Conservation (phyloP, 805 yeast genomes). For the Saccharomycopsis capsularis region DNA sequence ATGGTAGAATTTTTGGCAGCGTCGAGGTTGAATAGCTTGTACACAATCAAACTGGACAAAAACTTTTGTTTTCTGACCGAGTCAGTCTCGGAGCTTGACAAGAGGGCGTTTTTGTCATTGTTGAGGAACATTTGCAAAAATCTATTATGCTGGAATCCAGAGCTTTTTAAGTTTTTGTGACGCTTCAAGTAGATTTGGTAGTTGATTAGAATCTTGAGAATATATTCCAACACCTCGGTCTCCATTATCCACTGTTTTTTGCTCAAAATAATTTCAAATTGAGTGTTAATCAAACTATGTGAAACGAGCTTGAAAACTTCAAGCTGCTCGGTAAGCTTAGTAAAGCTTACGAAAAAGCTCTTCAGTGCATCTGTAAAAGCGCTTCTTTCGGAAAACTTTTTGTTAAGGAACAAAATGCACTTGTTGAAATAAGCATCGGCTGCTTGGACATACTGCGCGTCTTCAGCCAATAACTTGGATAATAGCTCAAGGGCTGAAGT, state of each 20-base stretch:
- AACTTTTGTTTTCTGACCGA: slow-evolving; percentile 30
- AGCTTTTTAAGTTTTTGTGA: neutral
- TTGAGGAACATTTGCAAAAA: slow-evolving; percentile 58
- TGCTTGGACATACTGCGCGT: neutral
- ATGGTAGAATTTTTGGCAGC: slow-evolving; percentile 38
- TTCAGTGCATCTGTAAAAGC: slow-evolving; percentile 22
- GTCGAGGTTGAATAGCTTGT: slow-evolving; percentile 44
- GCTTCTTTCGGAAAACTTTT: slow-evolving; percentile 48
- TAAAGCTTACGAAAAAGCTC: slow-evolving; percentile 24
- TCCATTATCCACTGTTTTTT: slow-evolving; percentile 39
- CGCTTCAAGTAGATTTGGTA: neutral
- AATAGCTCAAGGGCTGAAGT: neutral
- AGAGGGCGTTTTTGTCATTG: slow-evolving; percentile 35
- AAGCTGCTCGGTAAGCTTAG: slow-evolving; percentile 26
- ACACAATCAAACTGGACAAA: slow-evolving; percentile 41
- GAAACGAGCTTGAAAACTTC: slow-evolving; percentile 39
- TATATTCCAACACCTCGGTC: slow-evolving; percentile 39
- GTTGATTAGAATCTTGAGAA: slow-evolving; percentile 22
- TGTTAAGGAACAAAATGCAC: slow-evolving; percentile 54
- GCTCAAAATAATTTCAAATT: slow-evolving; percentile 53
- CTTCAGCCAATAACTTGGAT: neutral
- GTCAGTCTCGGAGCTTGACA: slow-evolving; percentile 27
- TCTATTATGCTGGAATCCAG: slow-evolving; percentile 37
- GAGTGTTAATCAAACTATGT: slow-evolving; percentile 46
- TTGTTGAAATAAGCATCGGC: slow-evolving; percentile 33